These are phyloP conservation scores for Geranium brycei DNA, from an alignment of 345 rosid species.

Conservation along the genomic window DNA sequence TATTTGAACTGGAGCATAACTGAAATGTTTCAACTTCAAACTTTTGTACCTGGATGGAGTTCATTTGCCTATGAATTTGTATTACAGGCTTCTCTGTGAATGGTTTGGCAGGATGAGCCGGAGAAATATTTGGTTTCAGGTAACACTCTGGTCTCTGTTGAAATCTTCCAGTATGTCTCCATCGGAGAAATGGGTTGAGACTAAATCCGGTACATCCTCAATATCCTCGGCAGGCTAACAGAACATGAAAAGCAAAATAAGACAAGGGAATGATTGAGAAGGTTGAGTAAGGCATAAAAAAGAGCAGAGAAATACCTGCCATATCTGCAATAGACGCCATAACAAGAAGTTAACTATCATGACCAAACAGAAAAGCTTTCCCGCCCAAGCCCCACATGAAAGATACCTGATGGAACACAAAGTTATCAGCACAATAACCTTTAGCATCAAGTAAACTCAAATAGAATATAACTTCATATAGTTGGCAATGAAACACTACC, in stretches of 20 bases:
- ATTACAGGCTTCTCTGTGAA: too few species aligned
- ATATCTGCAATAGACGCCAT: slow-evolving; percentile 47
- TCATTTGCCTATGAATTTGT: too few species aligned
- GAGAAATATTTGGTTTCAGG: too few species aligned
- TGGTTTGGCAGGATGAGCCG: too few species aligned
- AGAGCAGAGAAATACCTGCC: slow-evolving; percentile 35
- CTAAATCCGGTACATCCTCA: slow-evolving; percentile 8
- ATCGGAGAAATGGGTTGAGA: background rate
- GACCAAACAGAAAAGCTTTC: slow-evolving; percentile 83
- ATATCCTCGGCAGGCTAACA: slow-evolving; percentile 10
- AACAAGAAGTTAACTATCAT: slow-evolving; percentile 76
- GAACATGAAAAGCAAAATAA: slow-evolving; percentile 1
- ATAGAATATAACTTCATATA: too few species aligned
- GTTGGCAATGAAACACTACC: too few species aligned
- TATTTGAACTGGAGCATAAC: too few species aligned
- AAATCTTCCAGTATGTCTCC: slow-evolving; percentile 1
- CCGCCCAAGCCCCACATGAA: slow-evolving; percentile 90
- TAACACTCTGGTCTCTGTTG: background rate
- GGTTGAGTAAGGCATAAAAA: background rate
- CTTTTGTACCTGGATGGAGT: too few species aligned
- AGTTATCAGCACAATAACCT: background rate
- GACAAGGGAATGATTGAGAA: background rate
- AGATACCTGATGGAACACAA: slow-evolving; percentile 41
- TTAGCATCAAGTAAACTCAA: background rate
- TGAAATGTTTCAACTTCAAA: too few species aligned